Evolutionary conservation across 129 eudicot genomes (phyloP).

Genomic region (sunflower (Helianthus annuus)): HanXRQr2.0-SUNRISE NC_035445.2:134430881-134431380

Average conservation of each 20-base stretch:
- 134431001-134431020: no score
- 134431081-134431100: conserved; percentile 7
- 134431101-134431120: not conserved
- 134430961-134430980: no score
- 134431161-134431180: conserved; percentile 96
- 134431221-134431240: conserved; percentile 83
- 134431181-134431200: conserved; percentile 98
- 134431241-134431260: conserved; percentile 92
- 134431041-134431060: not conserved
- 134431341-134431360: conserved; percentile 15
- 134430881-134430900: no score
- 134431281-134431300: conserved; percentile 92
- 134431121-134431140: conserved; percentile 72
- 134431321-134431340: not conserved
- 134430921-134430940: no score
- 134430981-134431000: no score
- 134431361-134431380: conserved; percentile 65
- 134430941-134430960: no score
- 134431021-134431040: no score
- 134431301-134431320: conserved; percentile 3
- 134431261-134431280: conserved; percentile 94
- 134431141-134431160: conserved; percentile 91
- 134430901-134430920: no score
- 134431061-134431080: not conserved
- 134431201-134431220: conserved; percentile 95